Conservation (phyloP, 441 rosid genomes). For the Melianthus villosus region DNA sequence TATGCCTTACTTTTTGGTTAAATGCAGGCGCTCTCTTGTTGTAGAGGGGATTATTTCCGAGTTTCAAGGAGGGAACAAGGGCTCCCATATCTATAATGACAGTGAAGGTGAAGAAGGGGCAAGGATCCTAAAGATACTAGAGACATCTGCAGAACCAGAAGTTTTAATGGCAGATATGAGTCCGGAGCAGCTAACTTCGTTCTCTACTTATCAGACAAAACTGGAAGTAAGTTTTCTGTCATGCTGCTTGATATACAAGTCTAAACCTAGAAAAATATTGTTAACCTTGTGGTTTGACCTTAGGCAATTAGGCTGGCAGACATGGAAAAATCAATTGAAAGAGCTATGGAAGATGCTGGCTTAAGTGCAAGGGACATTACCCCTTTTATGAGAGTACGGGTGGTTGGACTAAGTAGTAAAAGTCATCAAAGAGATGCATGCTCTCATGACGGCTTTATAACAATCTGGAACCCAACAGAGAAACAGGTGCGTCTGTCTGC, state of each 20-base stretch:
- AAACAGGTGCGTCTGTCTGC: conserved; percentile 57
- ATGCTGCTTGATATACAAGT: conserved; percentile 6
- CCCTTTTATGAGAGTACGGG: conserved; percentile 78
- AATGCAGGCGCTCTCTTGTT: conserved; percentile 45
- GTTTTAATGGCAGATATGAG: conserved; percentile 91
- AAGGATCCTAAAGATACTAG: conserved; percentile 48
- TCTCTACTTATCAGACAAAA: conserved; percentile 50
- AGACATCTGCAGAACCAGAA: conserved; percentile 84
- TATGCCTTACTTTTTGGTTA: too few species aligned
- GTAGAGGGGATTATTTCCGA: conserved; percentile 57
- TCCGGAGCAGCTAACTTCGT: conserved; percentile 58
- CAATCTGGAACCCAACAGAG: conserved; percentile 91
- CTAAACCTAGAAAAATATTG: conserved; percentile 7
- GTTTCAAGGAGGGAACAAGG: conserved; percentile 29
- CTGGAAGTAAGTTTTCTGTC: conserved; percentile 38
- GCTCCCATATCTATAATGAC: conserved; percentile 29
- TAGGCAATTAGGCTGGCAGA: conserved; percentile 46
- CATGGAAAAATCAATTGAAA: conserved; percentile 49
- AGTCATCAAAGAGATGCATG: conserved; percentile 18
- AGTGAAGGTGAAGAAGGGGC: conserved; percentile 83
- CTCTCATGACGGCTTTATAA: conserved; percentile 55
- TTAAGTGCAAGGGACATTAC: conserved; percentile 61
- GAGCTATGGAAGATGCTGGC: conserved; percentile 58
- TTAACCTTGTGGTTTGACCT: conserved; percentile 15
- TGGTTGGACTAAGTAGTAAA: conserved; percentile 46